Percentiles rank a stretch among this genome's conserved stretches.
Evolutionary conservation across 352 stramenopile genomes (phyloP).

Genomic region (Phytopythium chamaehyphon): DNA sequence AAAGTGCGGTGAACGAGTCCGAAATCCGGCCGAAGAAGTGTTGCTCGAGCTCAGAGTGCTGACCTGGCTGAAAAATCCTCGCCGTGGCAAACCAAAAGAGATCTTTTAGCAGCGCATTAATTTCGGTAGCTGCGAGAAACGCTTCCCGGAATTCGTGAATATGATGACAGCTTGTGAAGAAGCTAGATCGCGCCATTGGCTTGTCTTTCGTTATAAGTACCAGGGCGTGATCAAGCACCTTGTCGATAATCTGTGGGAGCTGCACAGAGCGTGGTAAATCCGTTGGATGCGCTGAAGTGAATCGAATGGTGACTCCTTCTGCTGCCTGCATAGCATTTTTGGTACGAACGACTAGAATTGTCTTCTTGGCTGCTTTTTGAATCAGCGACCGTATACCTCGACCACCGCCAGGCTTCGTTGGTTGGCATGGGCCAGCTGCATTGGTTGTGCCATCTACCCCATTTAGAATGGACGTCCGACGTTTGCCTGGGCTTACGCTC

Average conservation of each 20-base stretch:
- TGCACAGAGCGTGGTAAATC: slow-evolving; percentile 53
- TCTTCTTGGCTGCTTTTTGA: slow-evolving; percentile 66
- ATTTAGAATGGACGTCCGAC: not conserved
- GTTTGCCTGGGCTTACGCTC: not conserved
- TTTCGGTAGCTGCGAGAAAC: slow-evolving; percentile 34
- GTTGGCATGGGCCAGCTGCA: not conserved
- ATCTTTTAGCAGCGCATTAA: slow-evolving; percentile 60
- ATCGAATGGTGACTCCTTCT: slow-evolving; percentile 62
- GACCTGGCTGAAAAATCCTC: slow-evolving; percentile 47
- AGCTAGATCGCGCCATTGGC: not conserved
- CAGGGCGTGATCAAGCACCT: slow-evolving; percentile 36
- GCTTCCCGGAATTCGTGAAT: slow-evolving; percentile 35
- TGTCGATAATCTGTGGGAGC: slow-evolving; percentile 36
- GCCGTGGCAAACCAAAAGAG: slow-evolving; percentile 75
- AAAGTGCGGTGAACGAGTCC: slow-evolving; percentile 62
- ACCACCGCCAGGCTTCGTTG: slow-evolving; percentile 32
- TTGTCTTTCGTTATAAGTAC: not conserved
- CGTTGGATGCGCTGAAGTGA: slow-evolving; percentile 35
- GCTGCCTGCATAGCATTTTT: slow-evolving; percentile 69
- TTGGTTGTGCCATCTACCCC: not conserved
- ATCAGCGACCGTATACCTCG: slow-evolving; percentile 60
- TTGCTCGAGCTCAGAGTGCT: slow-evolving; percentile 33
- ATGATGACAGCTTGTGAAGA: slow-evolving; percentile 27
- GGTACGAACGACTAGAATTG: slow-evolving; percentile 62
- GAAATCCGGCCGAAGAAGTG: slow-evolving; percentile 59